phyloP scores from a whole-genome alignment of 2,329 filamentous ascomycete species.

The Penicillium janthinellum region DNA sequence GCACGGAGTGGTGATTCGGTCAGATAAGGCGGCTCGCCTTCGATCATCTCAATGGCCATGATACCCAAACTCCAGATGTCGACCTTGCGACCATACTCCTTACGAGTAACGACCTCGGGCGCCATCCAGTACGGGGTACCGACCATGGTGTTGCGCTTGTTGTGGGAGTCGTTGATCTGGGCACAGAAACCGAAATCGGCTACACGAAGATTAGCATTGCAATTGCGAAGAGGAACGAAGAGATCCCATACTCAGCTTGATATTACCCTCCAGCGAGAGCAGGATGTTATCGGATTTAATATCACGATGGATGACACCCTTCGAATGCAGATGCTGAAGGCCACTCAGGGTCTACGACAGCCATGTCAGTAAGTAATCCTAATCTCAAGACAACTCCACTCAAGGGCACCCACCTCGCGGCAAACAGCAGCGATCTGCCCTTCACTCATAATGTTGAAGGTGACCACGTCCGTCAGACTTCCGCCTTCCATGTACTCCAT shows the following conservation, averaged over 20 bases:
- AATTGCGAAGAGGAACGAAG: background rate
- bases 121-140: constrained; percentile 99
- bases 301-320: constrained; percentile 96
- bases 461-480: constrained; percentile 95
- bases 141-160: constrained; percentile 98
- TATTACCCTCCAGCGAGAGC: constrained; percentile 88
- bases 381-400: background rate
- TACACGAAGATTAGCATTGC: constrained; percentile 44
- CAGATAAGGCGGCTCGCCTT: constrained; percentile 94
- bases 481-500: constrained; percentile 99
- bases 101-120: constrained; percentile 93
- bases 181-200: constrained; percentile 99
- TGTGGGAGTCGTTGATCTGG: constrained; percentile 95
- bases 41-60: constrained; percentile 99
- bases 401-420: constrained; percentile 63
- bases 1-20: constrained; percentile 92
- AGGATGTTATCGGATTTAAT: constrained; percentile 99
- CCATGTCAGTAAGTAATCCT: constrained; percentile 21
- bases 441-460: constrained; percentile 99
- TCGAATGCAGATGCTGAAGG: constrained; percentile 92
- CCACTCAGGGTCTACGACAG: constrained; percentile 71
- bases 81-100: constrained; percentile 97
- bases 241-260: constrained; percentile 81
- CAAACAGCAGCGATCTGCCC: constrained; percentile 96
- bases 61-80: constrained; percentile 99